These are phyloP conservation scores for Kipferlia bialata DNA, from an alignment of 78 protist species.

Conservation along the genomic window DNA sequence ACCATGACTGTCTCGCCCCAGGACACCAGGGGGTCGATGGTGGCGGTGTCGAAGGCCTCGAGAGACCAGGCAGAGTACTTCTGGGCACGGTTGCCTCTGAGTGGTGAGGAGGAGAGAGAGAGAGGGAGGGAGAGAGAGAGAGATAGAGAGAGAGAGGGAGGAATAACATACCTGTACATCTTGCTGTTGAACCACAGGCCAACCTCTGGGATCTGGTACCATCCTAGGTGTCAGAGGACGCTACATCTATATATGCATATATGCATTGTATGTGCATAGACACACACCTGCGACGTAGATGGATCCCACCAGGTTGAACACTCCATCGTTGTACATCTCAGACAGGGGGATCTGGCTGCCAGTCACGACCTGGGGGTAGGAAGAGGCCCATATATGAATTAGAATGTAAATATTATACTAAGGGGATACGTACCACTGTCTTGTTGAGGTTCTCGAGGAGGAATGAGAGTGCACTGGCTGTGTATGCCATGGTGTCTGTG, in stretches of 20 bases:
- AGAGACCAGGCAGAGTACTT: conserved; percentile 26
- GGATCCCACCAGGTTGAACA: conserved; percentile 40
- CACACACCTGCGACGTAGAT: conserved; percentile 33
- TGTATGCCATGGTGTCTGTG: conserved; percentile 67
- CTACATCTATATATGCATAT: conserved; percentile 19
- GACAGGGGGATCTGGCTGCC: conserved; percentile 62
- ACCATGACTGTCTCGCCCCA: conserved; percentile 3
- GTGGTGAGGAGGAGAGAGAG: no score
- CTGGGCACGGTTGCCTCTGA: conserved; percentile 39
- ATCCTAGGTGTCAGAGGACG: conserved; percentile 1
- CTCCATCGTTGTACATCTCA: conserved; percentile 42
- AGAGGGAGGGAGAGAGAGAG: no score
- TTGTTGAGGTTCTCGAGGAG: conserved; percentile 66
- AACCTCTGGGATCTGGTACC: conserved; percentile 54
- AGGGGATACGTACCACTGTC: no score
- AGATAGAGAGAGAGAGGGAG: no score
- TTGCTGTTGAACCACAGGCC: conserved; percentile 37
- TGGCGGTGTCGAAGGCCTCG: conserved; percentile 5
- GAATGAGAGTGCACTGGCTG: conserved; percentile 62
- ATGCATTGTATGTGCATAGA: no score
- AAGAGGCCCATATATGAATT: no score
- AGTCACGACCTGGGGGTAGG: no score
- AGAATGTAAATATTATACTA: no score
- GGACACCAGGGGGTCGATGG: not conserved
- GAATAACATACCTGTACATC: no score